Percentiles rank a stretch among this genome's conserved stretches.
phyloP scores from a whole-genome alignment of 2,329 filamentous ascomycete species.

The Chaetomiaceae sp. region DNA sequence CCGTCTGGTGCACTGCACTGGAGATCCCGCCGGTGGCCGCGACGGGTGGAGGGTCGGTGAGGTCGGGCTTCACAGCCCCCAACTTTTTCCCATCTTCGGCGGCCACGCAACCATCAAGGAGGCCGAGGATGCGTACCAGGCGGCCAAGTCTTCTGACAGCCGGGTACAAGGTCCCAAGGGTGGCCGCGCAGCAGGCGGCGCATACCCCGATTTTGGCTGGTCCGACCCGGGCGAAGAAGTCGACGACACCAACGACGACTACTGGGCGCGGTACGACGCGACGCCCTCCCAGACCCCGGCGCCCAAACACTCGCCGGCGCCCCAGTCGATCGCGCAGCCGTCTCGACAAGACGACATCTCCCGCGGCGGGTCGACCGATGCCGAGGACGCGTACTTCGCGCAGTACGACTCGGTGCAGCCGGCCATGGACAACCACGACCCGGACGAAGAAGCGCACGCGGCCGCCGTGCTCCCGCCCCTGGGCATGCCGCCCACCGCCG shows the following conservation, averaged over 20 bases:
- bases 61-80: constrained; percentile 51
- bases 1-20: constrained; percentile 62
- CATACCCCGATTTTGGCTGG: constrained; percentile 12
- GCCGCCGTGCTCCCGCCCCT: constrained; percentile 32
- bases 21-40: constrained; percentile 49
- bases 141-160: constrained; percentile 15
- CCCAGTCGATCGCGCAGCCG: constrained; percentile 31
- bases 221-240: constrained; percentile 44
- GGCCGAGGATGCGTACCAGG: constrained; percentile 52
- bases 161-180: constrained; percentile 13
- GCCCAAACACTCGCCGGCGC: constrained; percentile 56
- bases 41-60: constrained; percentile 69
- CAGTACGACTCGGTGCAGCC: constrained; percentile 74
- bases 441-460: constrained; percentile 59
- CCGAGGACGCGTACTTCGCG: constrained; percentile 71
- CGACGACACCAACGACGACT: constrained; percentile 68
- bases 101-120: constrained; percentile 48
- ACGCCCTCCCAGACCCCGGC: constrained; percentile 61
- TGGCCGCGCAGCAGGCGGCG: constrained; percentile 1
- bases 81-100: constrained; percentile 49
- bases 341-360: constrained; percentile 27
- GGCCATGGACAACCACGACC: constrained; percentile 73
- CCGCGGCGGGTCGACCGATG: constrained; percentile 44
- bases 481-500: too few relatives aligned
- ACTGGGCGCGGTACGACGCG: constrained; percentile 73